Conservation (phyloP, 2,329 filamentous ascomycete species). For the Hymenoscyphus occultus region DNA sequence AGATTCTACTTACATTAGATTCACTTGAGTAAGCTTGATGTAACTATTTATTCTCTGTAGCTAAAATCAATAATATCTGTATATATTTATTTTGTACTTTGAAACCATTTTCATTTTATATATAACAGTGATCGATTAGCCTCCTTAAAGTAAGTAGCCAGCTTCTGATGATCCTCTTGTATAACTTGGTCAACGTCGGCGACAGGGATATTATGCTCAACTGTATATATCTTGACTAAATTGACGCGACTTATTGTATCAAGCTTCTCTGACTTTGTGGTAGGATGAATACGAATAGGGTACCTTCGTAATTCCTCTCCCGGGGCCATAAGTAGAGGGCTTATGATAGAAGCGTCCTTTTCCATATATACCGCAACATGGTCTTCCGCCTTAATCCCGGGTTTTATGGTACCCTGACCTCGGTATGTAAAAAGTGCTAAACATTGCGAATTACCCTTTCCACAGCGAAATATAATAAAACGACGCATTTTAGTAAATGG, state of each 20-base stretch:
- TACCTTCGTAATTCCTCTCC: not conserved
- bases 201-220: not conserved
- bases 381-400: not conserved
- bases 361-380: not conserved
- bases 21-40: no score
- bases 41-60: no score
- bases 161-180: not conserved
- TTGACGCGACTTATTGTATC: not conserved
- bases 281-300: not conserved
- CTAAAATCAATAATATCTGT: no score
- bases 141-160: no score
- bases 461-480: not conserved
- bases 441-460: not conserved
- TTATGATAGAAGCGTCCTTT: not conserved
- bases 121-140: no score
- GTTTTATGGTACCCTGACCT: not conserved
- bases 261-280: not conserved
- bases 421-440: not conserved
- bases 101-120: no score
- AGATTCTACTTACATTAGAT: no score
- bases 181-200: not conserved
- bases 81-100: no score
- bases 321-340: no score
- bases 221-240: not conserved
- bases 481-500: not conserved